Evolutionary conservation across 257 asterid species (phyloP).

Genomic region (Ajuga chamaepitys): DNA sequence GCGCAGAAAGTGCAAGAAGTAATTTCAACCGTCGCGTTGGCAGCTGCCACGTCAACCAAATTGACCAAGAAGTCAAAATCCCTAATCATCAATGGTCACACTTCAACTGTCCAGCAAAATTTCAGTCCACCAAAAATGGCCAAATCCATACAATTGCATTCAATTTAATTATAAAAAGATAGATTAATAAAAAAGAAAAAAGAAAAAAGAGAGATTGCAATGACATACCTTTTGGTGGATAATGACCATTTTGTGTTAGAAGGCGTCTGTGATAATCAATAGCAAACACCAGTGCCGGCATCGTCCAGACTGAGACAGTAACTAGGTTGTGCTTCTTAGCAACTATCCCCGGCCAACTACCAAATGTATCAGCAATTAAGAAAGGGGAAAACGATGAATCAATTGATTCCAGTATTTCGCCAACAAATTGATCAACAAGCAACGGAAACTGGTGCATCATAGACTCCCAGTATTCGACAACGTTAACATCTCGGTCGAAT

Average conservation of each 20-base stretch:
- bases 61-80: no score
- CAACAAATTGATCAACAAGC: conserved; percentile 23
- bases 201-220: background rate
- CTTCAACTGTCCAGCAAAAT: no score
- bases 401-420: conserved; percentile 10
- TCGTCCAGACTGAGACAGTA: conserved; percentile 12
- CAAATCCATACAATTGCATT: no score
- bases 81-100: no score
- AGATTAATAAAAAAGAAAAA: background rate
- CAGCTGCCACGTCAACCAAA: no score
- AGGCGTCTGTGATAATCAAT: conserved; percentile 1
- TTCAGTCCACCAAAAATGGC: no score
- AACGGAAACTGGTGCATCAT: conserved; percentile 22
- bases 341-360: conserved; percentile 14
- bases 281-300: conserved; percentile 4
- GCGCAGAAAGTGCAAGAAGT: no score
- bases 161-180: background rate
- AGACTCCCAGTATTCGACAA: conserved; percentile 26
- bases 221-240: conserved; percentile 19
- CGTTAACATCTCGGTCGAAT: conserved; percentile 28
- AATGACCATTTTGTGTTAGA: conserved; percentile 24
- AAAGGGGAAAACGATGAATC: conserved; percentile 15
- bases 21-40: no score
- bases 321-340: conserved; percentile 23
- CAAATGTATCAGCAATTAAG: conserved; percentile 34